Conservation (phyloP, 2,329 filamentous ascomycete genomes). For the Penicillium concentricum region DNA sequence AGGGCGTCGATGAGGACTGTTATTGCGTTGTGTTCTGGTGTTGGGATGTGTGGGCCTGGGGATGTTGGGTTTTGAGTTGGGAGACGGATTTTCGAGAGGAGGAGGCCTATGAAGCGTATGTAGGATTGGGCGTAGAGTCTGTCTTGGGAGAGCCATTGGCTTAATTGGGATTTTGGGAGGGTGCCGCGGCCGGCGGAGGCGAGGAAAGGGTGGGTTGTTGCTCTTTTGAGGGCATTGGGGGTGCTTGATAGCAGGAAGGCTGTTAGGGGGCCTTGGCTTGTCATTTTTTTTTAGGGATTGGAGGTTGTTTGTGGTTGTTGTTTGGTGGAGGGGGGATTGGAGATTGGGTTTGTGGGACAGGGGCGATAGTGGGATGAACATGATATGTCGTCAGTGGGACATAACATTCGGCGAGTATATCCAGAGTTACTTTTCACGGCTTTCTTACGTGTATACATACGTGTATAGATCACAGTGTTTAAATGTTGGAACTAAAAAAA, state of each 20-base stretch:
- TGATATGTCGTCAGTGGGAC: slow-evolving; percentile 19
- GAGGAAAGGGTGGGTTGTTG: slow-evolving; percentile 68
- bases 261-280: slow-evolving; percentile 49
- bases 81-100: slow-evolving; percentile 62
- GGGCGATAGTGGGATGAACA: slow-evolving; percentile 10
- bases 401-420: background rate
- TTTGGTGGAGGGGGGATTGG: slow-evolving; percentile 1
- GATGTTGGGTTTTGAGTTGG: slow-evolving; percentile 36
- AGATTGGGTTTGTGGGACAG: slow-evolving; percentile 8
- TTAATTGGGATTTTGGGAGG: slow-evolving; percentile 56
- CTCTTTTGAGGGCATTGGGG: slow-evolving; percentile 49
- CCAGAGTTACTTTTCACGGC: background rate
- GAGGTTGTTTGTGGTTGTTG: background rate
- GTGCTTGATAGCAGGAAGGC: slow-evolving; percentile 55
- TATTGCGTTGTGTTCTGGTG: slow-evolving; percentile 56
- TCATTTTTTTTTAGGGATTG: slow-evolving; percentile 28
- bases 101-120: slow-evolving; percentile 63
- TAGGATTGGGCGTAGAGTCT: slow-evolving; percentile 70
- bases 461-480: background rate
- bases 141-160: slow-evolving; percentile 70
- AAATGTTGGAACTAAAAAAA: background rate
- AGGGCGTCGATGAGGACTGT: slow-evolving; percentile 64
- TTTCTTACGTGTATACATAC: background rate
- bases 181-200: slow-evolving; percentile 62
- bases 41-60: slow-evolving; percentile 21